Conservation (phyloP, 129 eudicot genomes). For the Daucus carota region DH1_v3.0 NC_030388.2:32560501-32561000, state of each 20-base stretch:
- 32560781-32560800: background rate
- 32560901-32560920: background rate
- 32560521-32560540: background rate
- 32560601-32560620: conserved; percentile 43
- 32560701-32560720: background rate
- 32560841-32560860: conserved; percentile 46
- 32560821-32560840: conserved; percentile 65
- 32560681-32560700: conserved; percentile 35
- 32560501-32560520: background rate
- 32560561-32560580: background rate
- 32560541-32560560: background rate
- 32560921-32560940: background rate
- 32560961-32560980: background rate
- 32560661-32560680: conserved; percentile 60
- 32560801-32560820: conserved; percentile 46
- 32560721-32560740: background rate
- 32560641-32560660: conserved; percentile 60
- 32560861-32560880: background rate
- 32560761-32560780: background rate
- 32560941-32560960: background rate
- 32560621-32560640: conserved; percentile 54
- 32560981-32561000: conserved; percentile 54
- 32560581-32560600: conserved; percentile 38
- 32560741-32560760: background rate
- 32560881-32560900: background rate